Conservation (phyloP, 2,329 filamentous ascomycete genomes). For the Colletotrichum camelliae region DNA sequence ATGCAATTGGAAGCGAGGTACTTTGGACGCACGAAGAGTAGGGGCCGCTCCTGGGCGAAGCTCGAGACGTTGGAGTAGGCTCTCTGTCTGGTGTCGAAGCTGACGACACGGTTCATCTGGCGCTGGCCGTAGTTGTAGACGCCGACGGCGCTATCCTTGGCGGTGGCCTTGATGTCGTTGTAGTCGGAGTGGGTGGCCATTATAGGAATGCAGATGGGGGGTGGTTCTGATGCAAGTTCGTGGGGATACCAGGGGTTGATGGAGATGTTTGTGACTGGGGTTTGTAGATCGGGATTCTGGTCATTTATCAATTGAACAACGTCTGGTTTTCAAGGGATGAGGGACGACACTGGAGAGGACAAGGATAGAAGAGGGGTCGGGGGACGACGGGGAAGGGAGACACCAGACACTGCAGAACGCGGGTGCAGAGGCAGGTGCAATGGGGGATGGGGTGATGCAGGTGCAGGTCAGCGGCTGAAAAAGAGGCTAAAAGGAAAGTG, state of each 20-base stretch:
- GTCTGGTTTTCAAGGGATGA: background rate
- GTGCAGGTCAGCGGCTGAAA: background rate
- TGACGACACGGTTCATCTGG: constrained; percentile 57
- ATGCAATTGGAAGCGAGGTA: background rate
- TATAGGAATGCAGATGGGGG: background rate
- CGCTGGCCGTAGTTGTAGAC: constrained; percentile 46
- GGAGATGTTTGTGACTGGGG: background rate
- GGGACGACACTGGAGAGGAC: background rate
- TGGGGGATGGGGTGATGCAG: background rate
- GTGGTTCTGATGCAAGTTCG: background rate
- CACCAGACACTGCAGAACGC: background rate
- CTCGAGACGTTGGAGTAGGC: constrained; percentile 56
- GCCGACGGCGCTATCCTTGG: constrained; percentile 38
- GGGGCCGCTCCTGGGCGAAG: constrained; percentile 69
- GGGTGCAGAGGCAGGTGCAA: background rate
- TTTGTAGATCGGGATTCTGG: background rate
- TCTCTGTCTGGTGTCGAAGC: constrained; percentile 64
- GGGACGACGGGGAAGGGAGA: background rate
- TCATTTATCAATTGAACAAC: background rate
- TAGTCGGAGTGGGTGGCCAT: constrained; percentile 15
- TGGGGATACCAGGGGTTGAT: background rate
- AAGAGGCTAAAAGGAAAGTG: background rate
- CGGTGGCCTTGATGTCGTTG: constrained; percentile 28
- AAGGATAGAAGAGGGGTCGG: background rate
- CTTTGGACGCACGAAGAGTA: constrained; percentile 65